Conservation (phyloP, 225 moss, liverwort and hornwort genomes). For the Antitrichia curtipendula region DNA sequence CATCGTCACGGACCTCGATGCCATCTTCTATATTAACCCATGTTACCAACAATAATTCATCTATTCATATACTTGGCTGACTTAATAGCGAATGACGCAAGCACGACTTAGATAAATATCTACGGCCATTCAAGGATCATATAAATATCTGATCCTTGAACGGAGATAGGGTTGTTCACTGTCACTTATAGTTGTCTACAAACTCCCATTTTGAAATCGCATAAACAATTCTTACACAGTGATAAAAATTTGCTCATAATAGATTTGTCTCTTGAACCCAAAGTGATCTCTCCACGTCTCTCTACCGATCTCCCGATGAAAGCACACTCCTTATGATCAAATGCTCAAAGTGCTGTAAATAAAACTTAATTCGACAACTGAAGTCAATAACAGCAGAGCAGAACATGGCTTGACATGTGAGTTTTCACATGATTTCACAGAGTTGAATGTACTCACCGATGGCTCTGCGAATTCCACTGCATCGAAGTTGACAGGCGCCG, state of each 20-base stretch:
- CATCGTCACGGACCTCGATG: neutral
- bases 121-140: neutral
- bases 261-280: neutral
- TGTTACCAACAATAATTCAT: neutral
- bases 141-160: neutral
- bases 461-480: conserved; percentile 5
- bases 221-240: neutral
- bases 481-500: conserved; percentile 14
- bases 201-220: neutral
- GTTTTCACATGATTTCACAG: neutral
- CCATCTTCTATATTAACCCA: neutral
- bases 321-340: neutral
- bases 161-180: no score
- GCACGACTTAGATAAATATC: neutral
- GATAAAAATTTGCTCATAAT: neutral
- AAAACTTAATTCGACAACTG: neutral
- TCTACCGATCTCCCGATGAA: neutral
- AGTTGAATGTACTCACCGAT: neutral
- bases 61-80: neutral
- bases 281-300: neutral
- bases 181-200: neutral
- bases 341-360: neutral
- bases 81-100: neutral
- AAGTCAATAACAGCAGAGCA: neutral
- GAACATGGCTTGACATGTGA: neutral